A percentile compares a stretch with the other conserved stretches of the same genome.
Conservation (phyloP, 352 stramenopile genomes). For the Pythium coloratum region DNA sequence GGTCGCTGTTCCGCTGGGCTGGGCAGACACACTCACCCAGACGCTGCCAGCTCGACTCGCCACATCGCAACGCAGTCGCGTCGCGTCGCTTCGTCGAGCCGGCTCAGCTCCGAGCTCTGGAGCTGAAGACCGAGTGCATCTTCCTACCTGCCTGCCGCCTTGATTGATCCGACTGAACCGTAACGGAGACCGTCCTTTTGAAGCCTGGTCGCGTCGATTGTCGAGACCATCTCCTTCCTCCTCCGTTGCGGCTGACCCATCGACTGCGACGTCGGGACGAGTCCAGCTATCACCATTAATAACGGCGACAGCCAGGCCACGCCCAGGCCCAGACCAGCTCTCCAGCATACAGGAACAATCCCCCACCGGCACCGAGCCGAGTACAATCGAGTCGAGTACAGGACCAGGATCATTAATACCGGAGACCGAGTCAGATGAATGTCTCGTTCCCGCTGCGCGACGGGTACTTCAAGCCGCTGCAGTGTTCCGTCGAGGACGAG, state of each 20-base stretch:
- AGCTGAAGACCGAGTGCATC: no score
- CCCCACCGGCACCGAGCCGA: no score
- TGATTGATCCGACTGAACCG: no score
- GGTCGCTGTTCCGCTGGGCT: neutral
- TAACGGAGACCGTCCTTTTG: no score
- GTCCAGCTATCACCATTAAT: no score
- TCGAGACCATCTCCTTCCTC: neutral
- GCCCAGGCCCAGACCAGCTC: no score
- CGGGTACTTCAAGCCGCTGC: conserved; percentile 20
- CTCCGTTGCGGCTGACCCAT: neutral
- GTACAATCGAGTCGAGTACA: no score
- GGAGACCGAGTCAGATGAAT: conserved; percentile 12
- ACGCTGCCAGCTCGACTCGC: neutral
- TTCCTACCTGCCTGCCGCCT: no score
- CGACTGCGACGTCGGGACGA: neutral
- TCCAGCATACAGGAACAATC: no score
- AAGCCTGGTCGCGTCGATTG: neutral
- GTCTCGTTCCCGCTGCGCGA: conserved; percentile 29
- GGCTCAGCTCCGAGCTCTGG: neutral
- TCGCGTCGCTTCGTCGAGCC: neutral
- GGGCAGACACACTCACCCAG: neutral
- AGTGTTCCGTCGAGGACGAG: conserved; percentile 14
- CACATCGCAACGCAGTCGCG: neutral
- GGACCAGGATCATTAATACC: no score
- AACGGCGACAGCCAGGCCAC: no score